Base-by-base conservation (phyloP, 1,139 yeast species). In the Sugiyamaella japonica region DNA sequence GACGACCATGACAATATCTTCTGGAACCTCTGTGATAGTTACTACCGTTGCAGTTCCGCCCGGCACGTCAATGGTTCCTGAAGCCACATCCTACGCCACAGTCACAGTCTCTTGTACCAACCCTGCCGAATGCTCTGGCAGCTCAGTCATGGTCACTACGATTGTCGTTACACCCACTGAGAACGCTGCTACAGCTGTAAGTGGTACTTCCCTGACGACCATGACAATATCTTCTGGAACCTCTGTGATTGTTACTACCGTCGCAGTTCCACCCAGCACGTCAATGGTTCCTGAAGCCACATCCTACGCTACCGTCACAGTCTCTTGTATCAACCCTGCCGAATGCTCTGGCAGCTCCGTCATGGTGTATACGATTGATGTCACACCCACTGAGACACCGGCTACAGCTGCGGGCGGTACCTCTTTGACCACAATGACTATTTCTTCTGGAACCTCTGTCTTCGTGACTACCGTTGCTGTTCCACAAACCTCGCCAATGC, bases 91-190 rank as follows among this genome's bases (percentile, higher is more conserved):
- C 7, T 43, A 34, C 10, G 20, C 38, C 5, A 50, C 54, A 23
- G 15, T 43, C 40, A 53, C 56, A 7, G 13, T 53, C 10, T 45
- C 56, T n/a, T 53, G 56, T 38, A 25, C 53, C 15, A 23, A 51
- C 40, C 40, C 54, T 38, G 54, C 54, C 10, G 42, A 32, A 12
- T 54, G 56, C 36, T 49, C 54, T 12, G 56, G 54, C 1, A 16
- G 32, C 23, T 53, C 53, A 20, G 31, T 7, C 16, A 37, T 20
- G 15, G 36, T 40, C 17, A 41, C 34, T 13, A 44, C 43, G 12
- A 28, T 55, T 7, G 15, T 23, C 4, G 15, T 12, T n/a, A 20
- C 41, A 10, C 10, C 16, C 3, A 40, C 44, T 2, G 31, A 17
- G 31, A 5, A n/a, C 3, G 8, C 48, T 2, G 12, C 53, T 6